Percentiles rank a stretch among this genome's conserved stretches.
Evolutionary conservation across 2,329 filamentous ascomycete species (phyloP).

Genomic region (Cladophialophora bantiana): DNA sequence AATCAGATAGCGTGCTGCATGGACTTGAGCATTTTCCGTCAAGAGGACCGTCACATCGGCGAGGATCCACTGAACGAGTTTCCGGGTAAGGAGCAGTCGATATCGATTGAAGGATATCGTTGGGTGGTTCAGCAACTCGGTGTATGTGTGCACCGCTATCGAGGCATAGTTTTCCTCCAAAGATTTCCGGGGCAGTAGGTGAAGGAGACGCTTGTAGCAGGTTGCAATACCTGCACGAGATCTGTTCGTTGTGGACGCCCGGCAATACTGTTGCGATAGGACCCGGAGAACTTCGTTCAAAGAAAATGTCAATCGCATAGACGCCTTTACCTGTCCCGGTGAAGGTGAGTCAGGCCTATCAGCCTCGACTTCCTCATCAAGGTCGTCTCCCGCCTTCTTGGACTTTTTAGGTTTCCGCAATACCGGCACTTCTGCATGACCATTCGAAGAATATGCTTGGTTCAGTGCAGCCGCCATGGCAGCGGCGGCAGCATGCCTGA

Average conservation of each 20-base stretch:
- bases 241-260: conserved; percentile 77
- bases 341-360: conserved; percentile 69
- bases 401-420: conserved; percentile 75
- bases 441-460: conserved; percentile 75
- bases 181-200: conserved; percentile 78
- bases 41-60: conserved; percentile 81
- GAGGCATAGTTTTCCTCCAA: conserved; percentile 82
- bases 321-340: conserved; percentile 75
- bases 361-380: conserved; percentile 78
- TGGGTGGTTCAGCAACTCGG: conserved; percentile 78
- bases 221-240: conserved; percentile 82
- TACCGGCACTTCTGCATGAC: conserved; percentile 62
- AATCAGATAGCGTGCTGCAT: conserved; percentile 79
- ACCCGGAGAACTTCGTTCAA: conserved; percentile 79
- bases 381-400: conserved; percentile 66
- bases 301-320: conserved; percentile 73
- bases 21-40: conserved; percentile 86
- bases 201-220: conserved; percentile 83
- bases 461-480: conserved; percentile 84
- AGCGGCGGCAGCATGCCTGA: conserved; percentile 84
- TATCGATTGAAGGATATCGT: conserved; percentile 85
- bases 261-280: conserved; percentile 80
- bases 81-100: conserved; percentile 81
- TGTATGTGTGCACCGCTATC: conserved; percentile 80
- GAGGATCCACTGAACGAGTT: conserved; percentile 81